These are phyloP conservation scores for Neonectria faginata DNA, from an alignment of 2,329 filamentous ascomycete species.

Conservation along the genomic window DNA sequence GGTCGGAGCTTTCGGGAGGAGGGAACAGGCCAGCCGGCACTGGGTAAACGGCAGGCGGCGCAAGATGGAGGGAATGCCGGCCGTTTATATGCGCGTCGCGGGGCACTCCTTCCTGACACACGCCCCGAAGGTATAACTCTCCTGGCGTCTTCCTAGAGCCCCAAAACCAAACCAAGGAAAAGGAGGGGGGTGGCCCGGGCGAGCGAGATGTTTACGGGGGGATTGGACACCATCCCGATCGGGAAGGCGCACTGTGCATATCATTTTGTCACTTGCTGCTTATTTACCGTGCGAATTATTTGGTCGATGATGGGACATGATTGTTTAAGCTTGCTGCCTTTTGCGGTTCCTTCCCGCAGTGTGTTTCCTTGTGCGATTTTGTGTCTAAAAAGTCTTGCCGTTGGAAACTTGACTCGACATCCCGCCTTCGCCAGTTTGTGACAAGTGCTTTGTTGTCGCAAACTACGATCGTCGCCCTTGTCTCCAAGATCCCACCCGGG, in stretches of 20 bases:
- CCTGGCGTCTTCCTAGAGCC: slow-evolving; percentile 26
- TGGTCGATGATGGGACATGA: background rate
- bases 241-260: slow-evolving; percentile 33
- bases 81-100: slow-evolving; percentile 62
- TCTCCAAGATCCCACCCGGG: background rate
- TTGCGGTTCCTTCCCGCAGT: background rate
- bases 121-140: slow-evolving; percentile 20
- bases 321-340: background rate
- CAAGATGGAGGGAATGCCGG: slow-evolving; percentile 54
- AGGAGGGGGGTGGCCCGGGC: slow-evolving; percentile 26
- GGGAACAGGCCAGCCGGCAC: slow-evolving; percentile 36
- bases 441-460: background rate
- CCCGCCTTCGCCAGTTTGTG: background rate
- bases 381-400: background rate
- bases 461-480: background rate
- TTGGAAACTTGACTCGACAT: background rate
- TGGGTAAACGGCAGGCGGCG: slow-evolving; percentile 41
- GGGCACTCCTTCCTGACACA: slow-evolving; percentile 36
- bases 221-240: slow-evolving; percentile 27
- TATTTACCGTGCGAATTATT: background rate
- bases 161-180: slow-evolving; percentile 16
- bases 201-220: slow-evolving; percentile 16
- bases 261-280: slow-evolving; percentile 18
- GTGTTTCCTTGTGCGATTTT: background rate
- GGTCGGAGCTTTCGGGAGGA: slow-evolving; percentile 16